Percentiles rank a stretch among this genome's conserved stretches.
Evolutionary conservation across 164 flowering plant species (phyloP).

Genomic region (Sextonia rubra): DNA sequence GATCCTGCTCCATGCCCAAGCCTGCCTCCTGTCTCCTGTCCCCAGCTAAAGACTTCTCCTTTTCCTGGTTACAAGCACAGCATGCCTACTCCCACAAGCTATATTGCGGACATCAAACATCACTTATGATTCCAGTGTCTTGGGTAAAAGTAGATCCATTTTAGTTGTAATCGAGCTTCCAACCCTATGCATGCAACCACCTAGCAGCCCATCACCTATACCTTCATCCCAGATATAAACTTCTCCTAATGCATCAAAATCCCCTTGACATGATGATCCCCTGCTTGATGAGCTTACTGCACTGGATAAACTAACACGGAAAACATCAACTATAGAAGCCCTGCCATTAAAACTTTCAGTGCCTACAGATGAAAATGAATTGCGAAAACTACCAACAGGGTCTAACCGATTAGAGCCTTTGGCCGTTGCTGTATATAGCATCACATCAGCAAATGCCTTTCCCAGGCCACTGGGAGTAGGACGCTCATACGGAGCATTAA

Average conservation of each 20-base stretch:
- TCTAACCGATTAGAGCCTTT: constrained; percentile 38
- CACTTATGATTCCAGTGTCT: constrained; percentile 66
- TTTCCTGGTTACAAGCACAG: constrained; percentile 73
- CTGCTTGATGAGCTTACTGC: constrained; percentile 91
- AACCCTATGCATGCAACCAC: constrained; percentile 52
- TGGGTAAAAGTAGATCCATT: constrained; percentile 67
- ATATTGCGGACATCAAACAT: constrained; percentile 71
- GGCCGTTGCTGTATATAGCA: constrained; percentile 48
- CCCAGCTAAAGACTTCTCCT: constrained; percentile 94
- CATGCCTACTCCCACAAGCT: constrained; percentile 85
- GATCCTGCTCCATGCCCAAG: constrained; percentile 86
- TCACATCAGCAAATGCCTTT: constrained; percentile 71
- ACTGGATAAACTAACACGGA: constrained; percentile 87
- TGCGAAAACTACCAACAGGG: constrained; percentile 25
- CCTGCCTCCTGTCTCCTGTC: constrained; percentile 87
- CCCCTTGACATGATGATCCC: constrained; percentile 74
- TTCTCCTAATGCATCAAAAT: constrained; percentile 80
- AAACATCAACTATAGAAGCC: constrained; percentile 52
- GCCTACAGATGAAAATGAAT: constrained; percentile 29
- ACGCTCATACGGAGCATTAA: constrained; percentile 37
- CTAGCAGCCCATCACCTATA: constrained; percentile 56
- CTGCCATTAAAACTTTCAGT: constrained; percentile 49
- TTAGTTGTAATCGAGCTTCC: constrained; percentile 33
- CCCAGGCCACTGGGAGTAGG: constrained; percentile 49
- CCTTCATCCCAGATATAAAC: constrained; percentile 92